Conservation (phyloP, 441 rosid genomes). For the Corymbia calophylla region DNA sequence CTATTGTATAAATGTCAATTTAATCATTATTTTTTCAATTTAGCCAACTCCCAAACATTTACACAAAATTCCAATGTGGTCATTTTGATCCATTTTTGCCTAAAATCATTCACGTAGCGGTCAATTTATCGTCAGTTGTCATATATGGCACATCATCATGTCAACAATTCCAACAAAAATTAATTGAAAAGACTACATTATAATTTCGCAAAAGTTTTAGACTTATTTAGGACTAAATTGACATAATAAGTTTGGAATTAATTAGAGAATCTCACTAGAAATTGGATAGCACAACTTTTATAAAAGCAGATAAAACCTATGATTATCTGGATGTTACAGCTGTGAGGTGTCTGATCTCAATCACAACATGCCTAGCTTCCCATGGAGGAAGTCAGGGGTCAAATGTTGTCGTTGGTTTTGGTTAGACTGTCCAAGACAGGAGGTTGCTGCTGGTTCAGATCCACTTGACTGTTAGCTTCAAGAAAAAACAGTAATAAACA, state of each 20-base stretch:
- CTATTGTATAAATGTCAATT: rapidly evolving
- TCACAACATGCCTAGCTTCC: not conserved
- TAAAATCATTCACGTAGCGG: rapidly evolving
- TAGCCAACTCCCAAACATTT: not conserved
- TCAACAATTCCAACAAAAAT: rapidly evolving
- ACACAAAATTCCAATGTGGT: not conserved
- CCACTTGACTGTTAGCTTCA: not conserved
- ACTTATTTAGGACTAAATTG: not conserved
- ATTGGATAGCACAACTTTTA: not conserved
- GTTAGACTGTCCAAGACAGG: not conserved
- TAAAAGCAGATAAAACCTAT: not conserved
- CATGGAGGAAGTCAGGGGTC: not conserved
- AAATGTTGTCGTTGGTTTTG: not conserved
- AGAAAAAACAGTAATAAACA: not conserved
- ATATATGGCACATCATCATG: rapidly evolving
- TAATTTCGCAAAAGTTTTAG: rapidly evolving
- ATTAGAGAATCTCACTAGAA: not conserved
- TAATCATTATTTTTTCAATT: not conserved
- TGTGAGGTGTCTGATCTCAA: not conserved
- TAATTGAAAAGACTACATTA: rapidly evolving
- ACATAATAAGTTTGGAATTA: rapidly evolving
- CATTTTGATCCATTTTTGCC: rapidly evolving
- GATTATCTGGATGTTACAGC: not conserved
- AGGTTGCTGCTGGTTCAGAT: not conserved
- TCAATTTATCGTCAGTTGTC: rapidly evolving